These are phyloP conservation scores for Rosa persica DNA, from an alignment of 306 rosid genomes.

Conservation along the genomic window DNA sequence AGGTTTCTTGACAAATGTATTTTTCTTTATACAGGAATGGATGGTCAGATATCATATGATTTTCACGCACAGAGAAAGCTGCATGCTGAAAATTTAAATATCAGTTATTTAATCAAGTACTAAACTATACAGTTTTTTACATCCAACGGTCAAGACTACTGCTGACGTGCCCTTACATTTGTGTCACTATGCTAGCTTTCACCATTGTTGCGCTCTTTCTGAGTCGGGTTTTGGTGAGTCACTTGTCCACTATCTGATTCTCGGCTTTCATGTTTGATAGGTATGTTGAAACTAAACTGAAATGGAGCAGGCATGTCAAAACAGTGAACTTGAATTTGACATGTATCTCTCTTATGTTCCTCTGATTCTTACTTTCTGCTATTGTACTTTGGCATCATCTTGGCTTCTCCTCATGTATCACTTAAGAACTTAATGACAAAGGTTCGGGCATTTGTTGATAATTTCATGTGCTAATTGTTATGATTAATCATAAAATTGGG, in stretches of 20 bases:
- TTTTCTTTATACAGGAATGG: constrained; percentile 66
- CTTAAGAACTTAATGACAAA: not conserved
- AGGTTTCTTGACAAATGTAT: constrained; percentile 16
- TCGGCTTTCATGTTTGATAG: not conserved
- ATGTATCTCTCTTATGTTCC: not conserved
- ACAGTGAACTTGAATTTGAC: not conserved
- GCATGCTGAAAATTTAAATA: constrained; percentile 73
- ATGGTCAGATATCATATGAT: constrained; percentile 82
- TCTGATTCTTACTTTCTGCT: not conserved
- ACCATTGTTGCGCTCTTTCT: not conserved
- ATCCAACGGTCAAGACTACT: not conserved
- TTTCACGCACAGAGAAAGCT: constrained; percentile 85
- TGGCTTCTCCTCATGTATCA: not conserved
- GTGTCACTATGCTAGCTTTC: not conserved
- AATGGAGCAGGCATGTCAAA: not conserved
- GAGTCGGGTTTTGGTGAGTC: not conserved
- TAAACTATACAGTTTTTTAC: no score
- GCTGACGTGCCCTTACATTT: not conserved
- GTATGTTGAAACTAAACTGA: not conserved
- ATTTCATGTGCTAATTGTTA: no score
- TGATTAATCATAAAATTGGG: no score
- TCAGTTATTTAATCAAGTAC: constrained; percentile 39
- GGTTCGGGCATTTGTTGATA: no score
- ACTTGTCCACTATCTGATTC: not conserved
- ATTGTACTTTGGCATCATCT: not conserved